Percentiles rank a stretch among this genome's conserved stretches.
Conservation (phyloP, 2,329 filamentous ascomycete genomes). For the Elsinoe ampelina region DNA sequence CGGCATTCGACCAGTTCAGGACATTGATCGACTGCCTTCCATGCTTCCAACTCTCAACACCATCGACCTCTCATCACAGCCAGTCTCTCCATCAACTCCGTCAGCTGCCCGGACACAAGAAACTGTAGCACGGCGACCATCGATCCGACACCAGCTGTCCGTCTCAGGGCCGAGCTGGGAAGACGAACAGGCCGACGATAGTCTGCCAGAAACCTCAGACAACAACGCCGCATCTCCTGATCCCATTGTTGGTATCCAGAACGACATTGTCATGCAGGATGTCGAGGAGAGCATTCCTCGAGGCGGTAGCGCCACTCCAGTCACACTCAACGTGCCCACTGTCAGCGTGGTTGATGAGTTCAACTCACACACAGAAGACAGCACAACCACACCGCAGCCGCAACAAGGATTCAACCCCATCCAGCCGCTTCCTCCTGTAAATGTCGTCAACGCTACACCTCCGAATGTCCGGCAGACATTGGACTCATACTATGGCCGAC, state of each 20-base stretch:
- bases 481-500: slow-evolving; percentile 23
- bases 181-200: slow-evolving; percentile 75
- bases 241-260: slow-evolving; percentile 69
- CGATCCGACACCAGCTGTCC: slow-evolving; percentile 82
- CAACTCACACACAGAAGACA: slow-evolving; percentile 61
- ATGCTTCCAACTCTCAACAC: slow-evolving; percentile 63
- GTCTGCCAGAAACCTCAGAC: slow-evolving; percentile 53
- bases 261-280: slow-evolving; percentile 75
- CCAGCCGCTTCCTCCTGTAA: slow-evolving; percentile 49
- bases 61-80: slow-evolving; percentile 66
- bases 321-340: slow-evolving; percentile 66
- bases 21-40: slow-evolving; percentile 72
- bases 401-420: slow-evolving; percentile 44
- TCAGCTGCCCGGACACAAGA: slow-evolving; percentile 47
- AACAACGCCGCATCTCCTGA: slow-evolving; percentile 35
- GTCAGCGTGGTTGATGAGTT: slow-evolving; percentile 83
- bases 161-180: slow-evolving; percentile 70
- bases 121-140: slow-evolving; percentile 58
- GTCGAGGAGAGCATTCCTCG: slow-evolving; percentile 78
- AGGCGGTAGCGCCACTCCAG: slow-evolving; percentile 51
- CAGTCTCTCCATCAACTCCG: slow-evolving; percentile 82
- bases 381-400: slow-evolving; percentile 55
- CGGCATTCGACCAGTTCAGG: slow-evolving; percentile 65
- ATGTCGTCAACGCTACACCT: slow-evolving; percentile 62
- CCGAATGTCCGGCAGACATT: slow-evolving; percentile 58